A percentile compares a stretch with the other conserved stretches of the same genome.
Evolutionary conservation across 108 stramenopile genomes (phyloP).

Genomic region (Stephanodiscus triporus): DNA sequence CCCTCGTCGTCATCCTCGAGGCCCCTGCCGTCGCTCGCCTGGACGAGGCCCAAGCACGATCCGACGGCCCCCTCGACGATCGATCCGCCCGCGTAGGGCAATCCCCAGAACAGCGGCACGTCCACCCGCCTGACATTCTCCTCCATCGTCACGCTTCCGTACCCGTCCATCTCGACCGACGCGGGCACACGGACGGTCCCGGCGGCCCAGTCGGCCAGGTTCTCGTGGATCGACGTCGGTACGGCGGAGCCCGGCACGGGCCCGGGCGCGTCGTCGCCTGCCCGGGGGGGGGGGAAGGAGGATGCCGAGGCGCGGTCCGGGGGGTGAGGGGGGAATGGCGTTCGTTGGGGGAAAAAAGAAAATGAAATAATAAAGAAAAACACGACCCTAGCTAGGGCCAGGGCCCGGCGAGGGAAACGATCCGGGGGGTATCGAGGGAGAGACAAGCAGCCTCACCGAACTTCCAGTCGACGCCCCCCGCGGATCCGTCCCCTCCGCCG

Average conservation of each 20-base stretch:
- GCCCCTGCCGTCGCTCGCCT: constrained; percentile 15
- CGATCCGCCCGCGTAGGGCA: constrained; percentile 15
- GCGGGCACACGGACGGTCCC: constrained; percentile 18
- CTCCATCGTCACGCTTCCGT: constrained; percentile 10
- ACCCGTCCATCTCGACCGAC: constrained; percentile 19
- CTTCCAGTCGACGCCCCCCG: not conserved
- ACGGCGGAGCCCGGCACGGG: constrained; percentile 9
- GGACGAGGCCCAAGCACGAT: constrained; percentile 29
- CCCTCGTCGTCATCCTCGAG: not conserved
- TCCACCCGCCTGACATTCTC: constrained; percentile 6
- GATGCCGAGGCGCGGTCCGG: not conserved
- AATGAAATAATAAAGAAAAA: not conserved
- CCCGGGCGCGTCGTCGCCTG: constrained; percentile 26
- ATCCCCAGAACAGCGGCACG: constrained; percentile 41
- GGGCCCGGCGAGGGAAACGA: no score
- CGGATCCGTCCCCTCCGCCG: no score
- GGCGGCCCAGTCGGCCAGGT: constrained; percentile 29
- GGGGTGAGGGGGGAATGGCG: not conserved
- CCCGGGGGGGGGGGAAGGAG: no score
- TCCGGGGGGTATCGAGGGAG: not conserved
- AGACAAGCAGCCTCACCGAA: not conserved
- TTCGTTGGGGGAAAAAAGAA: no score
- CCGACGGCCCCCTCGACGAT: constrained; percentile 20
- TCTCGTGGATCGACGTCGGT: not conserved
- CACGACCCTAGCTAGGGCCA: no score